Base-by-base conservation (phyloP, 805 yeast genomes). In the Yamadazyma endophytica region DNA sequence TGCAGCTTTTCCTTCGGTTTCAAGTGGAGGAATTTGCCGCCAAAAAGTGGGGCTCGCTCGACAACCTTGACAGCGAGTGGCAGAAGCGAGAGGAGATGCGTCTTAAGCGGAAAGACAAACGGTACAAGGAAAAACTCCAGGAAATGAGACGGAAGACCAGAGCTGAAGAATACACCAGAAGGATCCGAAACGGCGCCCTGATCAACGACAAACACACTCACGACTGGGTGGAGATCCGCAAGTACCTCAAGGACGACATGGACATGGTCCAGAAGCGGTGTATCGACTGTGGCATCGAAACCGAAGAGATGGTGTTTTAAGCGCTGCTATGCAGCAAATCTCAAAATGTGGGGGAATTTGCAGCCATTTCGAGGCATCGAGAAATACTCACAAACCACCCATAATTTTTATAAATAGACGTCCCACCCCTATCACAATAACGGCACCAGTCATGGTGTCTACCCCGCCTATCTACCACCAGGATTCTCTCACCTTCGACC, bases 11-110 rank as follows among this genome's bases (percentile, higher is more conserved):
- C 60, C 58, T 92, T 26, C 64, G 98, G 37, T 83, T 78, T 49
- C 97, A 92, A 49, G 87, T 92, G n/a, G 98, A 92, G 54, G 86
- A 82, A 47, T 85, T 71, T 58, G 95, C 97, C 0, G 85, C 80
- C 62, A 81, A 83, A 50, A 90, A 92, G 58, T 92, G 98, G 99
- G 95, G 92, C 1, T 82, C 94, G 1, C 73, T 80, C 7, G 96
- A 87, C 33, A 87, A 83, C 0, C 58, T 92, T 23, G 99, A 92
- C 55, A 72, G 72, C n/a, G 99, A 92, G 54, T 92, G 95, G 85
- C 83, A 85, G 43, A 58, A 86, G 31, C 62, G 98, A 19, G 95
- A 86, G 54, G 75, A 70, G 29, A 70, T 74, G 49, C 77, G 85
- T 40, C 66, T 85, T 13, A 73, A 75, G 35, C 65, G 96, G 31